phyloP scores from a whole-genome alignment of 192 early-diverging fungal genomes.

The Coemansia sp. region DNA sequence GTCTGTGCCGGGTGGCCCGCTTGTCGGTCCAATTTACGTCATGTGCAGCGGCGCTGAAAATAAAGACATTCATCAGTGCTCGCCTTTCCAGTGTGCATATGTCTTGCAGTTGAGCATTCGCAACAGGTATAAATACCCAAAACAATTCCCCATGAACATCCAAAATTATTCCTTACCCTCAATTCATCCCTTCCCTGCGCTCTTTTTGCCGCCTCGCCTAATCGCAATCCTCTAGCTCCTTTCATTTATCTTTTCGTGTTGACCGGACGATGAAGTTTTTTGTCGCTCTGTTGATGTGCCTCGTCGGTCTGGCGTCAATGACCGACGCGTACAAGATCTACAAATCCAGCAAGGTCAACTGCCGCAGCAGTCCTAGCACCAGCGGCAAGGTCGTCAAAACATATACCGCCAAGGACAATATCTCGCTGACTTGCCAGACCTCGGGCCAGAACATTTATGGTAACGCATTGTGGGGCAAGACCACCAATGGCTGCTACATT shows the following conservation, averaged over 20 bases:
- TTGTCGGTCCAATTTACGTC: background rate
- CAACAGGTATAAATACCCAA: background rate
- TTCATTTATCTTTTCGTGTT: background rate
- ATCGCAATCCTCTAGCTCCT: too few relatives aligned
- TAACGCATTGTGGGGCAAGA: conserved; percentile 49
- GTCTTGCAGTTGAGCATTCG: background rate
- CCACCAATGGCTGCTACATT: conserved; percentile 47
- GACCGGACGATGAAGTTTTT: conserved; percentile 5
- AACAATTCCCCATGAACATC: background rate
- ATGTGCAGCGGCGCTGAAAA: background rate
- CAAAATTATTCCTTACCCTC: too few relatives aligned
- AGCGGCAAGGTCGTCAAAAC: background rate
- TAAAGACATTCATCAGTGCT: background rate
- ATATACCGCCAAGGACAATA: conserved; percentile 2
- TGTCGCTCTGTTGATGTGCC: background rate
- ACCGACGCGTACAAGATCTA: conserved; percentile 16
- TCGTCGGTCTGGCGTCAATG: conserved; percentile 2
- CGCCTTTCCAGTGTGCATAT: background rate
- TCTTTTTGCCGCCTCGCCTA: too few relatives aligned
- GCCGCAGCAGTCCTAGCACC: conserved; percentile 13
- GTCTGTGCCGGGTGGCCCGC: background rate
- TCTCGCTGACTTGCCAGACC: conserved; percentile 31
- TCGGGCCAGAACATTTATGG: conserved; percentile 28
- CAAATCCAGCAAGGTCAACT: conserved; percentile 13
- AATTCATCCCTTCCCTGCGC: too few relatives aligned